Evolutionary conservation across 805 yeast genomes (phyloP), one percentile per base, ranked within the genome.

Genomic region (Saccharomycopsis sp.): DNA sequence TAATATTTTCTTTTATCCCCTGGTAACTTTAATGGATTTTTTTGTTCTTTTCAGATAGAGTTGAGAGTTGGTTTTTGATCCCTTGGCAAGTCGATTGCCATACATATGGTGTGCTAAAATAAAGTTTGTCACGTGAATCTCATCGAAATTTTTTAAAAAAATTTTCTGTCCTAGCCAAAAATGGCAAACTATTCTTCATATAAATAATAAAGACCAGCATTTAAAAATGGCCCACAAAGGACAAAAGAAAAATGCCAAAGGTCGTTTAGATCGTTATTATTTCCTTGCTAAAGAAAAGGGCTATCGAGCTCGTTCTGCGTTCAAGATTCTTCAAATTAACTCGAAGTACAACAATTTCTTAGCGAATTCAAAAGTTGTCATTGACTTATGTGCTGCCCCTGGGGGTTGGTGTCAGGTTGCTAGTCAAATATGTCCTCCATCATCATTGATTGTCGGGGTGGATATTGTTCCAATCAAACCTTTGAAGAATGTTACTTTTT

Each of bases 351-450:
- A 97, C 28, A 96, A 89, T 64, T 93, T 93, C 62, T 67, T 89
- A 43, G 96, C 89, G 56, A 85, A 86, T 60, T 86, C 96, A 16
- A 93, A 87, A 63, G 97, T 93, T 35, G 96, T 93, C 36, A 85
- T 93, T 42, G 98, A 93, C 74, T 72, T 93, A 56, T 93, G 98
- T 81, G 97, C 97, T 43, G 98, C 98, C 8, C 97, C 97, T 34
- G 98, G 98, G 46, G 87, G 97, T 3, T 93, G 98, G 98, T 93
- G 98, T 74, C 98, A 93, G 68, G 97, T 93, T 36, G 98, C 98
- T 1, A 79, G 95, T 1, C 85, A 88, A 50, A 65, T 87, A 43
- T 88, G 97, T 66, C 97, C 98, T 1, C 71, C 88, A 1, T 87
- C 88, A 63, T 86, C 97, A 0, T 72, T 93, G 54, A 93, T 93